Conservation (phyloP, 1,284 basidiomycete species). For the Entoloma clypeatum region DNA sequence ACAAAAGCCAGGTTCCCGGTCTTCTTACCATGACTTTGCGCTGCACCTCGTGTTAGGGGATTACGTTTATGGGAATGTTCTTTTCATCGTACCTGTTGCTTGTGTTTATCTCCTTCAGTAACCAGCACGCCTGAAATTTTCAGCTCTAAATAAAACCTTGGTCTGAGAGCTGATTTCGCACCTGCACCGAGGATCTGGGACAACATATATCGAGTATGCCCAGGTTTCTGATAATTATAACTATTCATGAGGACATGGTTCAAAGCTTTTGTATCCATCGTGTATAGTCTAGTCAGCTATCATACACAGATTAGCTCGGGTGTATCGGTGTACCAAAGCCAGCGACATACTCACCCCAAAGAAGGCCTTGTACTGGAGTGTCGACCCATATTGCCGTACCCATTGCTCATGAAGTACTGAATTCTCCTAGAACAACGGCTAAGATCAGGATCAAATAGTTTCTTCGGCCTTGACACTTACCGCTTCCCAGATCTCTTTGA, state of each 20-base stretch:
- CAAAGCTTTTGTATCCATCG: conserved; percentile 46
- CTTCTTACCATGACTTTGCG: conserved; percentile 38
- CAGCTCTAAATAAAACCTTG: neutral
- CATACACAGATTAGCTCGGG: neutral
- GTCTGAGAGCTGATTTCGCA: conserved; percentile 16
- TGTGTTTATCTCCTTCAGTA: conserved; percentile 47
- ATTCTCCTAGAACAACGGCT: conserved; percentile 29
- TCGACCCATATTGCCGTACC: conserved; percentile 51
- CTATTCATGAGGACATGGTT: conserved; percentile 46
- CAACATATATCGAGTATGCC: conserved; percentile 32
- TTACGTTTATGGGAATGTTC: conserved; percentile 1
- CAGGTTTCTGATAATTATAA: conserved; percentile 45
- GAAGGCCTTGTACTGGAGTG: conserved; percentile 43
- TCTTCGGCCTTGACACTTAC: conserved; percentile 27
- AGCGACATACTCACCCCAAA: conserved; percentile 44
- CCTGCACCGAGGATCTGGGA: conserved; percentile 44
- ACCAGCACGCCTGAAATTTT: conserved; percentile 35
- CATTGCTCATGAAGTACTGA: conserved; percentile 48
- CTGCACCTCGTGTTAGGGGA: conserved; percentile 19
- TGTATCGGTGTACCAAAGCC: too few species aligned
- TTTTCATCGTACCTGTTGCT: conserved; percentile 50
- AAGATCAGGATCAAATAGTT: neutral
- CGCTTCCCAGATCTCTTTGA: conserved; percentile 39
- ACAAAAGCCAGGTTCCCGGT: neutral
- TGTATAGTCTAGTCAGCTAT: conserved; percentile 42